These are phyloP conservation scores for Phoma sp. DNA, from an alignment of 2,329 filamentous ascomycete genomes.

Conservation along the genomic window DNA sequence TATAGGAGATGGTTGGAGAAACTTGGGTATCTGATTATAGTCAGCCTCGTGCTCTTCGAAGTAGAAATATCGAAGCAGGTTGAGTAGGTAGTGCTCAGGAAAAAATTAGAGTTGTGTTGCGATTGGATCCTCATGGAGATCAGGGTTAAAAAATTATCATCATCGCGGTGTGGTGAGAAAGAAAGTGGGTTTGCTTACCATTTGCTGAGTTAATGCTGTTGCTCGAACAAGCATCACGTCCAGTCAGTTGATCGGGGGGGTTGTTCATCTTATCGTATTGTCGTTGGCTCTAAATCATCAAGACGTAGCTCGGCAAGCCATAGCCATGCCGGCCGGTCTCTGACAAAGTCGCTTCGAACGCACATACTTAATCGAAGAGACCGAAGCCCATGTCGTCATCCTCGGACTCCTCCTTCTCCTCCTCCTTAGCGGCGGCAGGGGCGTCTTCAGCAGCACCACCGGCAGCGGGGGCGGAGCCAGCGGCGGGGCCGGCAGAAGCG, in stretches of 20 bases:
- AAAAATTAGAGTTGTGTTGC: slow-evolving; percentile 75
- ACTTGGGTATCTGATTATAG: slow-evolving; percentile 25
- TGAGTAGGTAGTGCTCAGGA: slow-evolving; percentile 57
- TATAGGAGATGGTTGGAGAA: neutral
- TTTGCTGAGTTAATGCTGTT: slow-evolving; percentile 12
- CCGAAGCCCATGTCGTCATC: slow-evolving; percentile 62
- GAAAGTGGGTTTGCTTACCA: slow-evolving; percentile 45
- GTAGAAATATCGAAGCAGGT: neutral
- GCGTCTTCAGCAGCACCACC: slow-evolving; percentile 26
- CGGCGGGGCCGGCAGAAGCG: slow-evolving; percentile 77
- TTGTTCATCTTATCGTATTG: slow-evolving; percentile 46
- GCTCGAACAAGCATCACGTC: slow-evolving; percentile 36
- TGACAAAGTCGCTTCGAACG: slow-evolving; percentile 27
- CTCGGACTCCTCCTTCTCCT: slow-evolving; percentile 65
- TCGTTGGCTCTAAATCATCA: slow-evolving; percentile 43
- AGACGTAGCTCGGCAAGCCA: slow-evolving; percentile 29
- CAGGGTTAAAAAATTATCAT: slow-evolving; percentile 73
- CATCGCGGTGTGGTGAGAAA: slow-evolving; percentile 50
- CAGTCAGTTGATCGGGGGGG: slow-evolving; percentile 9
- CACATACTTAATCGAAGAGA: slow-evolving; percentile 58
- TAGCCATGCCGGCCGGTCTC: slow-evolving; percentile 27
- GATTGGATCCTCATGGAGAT: slow-evolving; percentile 64
- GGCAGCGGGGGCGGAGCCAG: slow-evolving; percentile 56
- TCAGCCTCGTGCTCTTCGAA: slow-evolving; percentile 24
- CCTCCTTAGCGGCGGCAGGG: slow-evolving; percentile 52